Evolutionary conservation across 2,329 filamentous ascomycete species (phyloP).

Genomic region (Xylogone sp.): DNA sequence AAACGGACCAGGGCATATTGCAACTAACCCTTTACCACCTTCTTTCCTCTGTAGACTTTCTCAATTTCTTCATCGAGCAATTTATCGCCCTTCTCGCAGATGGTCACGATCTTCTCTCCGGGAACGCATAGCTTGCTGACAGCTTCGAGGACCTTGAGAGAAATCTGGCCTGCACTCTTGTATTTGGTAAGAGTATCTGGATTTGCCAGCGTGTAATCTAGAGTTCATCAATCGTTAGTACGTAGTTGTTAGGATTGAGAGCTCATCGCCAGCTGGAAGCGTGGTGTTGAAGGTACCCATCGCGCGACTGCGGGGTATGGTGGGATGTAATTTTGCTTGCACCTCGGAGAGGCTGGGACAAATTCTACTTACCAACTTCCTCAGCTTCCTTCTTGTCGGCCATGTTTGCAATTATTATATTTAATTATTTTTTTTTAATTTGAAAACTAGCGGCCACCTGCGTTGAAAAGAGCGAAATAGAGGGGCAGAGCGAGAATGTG

Average conservation of each 20-base stretch:
- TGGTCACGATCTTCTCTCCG: slow-evolving; percentile 86
- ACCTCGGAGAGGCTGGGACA: slow-evolving; percentile 14
- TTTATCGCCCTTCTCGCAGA: slow-evolving; percentile 95
- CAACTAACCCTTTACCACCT: slow-evolving; percentile 75
- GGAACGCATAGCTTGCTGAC: slow-evolving; percentile 73
- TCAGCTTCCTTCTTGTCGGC: slow-evolving; percentile 37
- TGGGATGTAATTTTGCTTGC: neutral
- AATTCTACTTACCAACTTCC: slow-evolving; percentile 34
- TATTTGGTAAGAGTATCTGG: slow-evolving; percentile 97
- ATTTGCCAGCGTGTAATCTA: slow-evolving; percentile 88
- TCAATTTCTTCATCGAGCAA: slow-evolving; percentile 87
- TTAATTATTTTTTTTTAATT: neutral
- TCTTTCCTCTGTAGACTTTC: slow-evolving; percentile 99
- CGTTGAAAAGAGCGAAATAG: neutral
- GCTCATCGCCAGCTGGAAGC: neutral
- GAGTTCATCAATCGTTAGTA: neutral
- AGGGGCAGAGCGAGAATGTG: neutral
- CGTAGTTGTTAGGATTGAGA: neutral
- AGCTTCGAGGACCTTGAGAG: slow-evolving; percentile 88
- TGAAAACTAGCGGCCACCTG: neutral
- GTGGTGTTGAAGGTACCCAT: neutral
- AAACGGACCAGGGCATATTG: neutral
- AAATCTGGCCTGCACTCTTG: slow-evolving; percentile 93
- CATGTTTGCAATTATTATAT: slow-evolving; percentile 26
- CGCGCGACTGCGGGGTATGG: neutral